A percentile compares a stretch with the other conserved stretches of the same genome.
phyloP scores from a whole-genome alignment of 306 rosid genomes.

The Ammopiptanthus mongolicus region DNA sequence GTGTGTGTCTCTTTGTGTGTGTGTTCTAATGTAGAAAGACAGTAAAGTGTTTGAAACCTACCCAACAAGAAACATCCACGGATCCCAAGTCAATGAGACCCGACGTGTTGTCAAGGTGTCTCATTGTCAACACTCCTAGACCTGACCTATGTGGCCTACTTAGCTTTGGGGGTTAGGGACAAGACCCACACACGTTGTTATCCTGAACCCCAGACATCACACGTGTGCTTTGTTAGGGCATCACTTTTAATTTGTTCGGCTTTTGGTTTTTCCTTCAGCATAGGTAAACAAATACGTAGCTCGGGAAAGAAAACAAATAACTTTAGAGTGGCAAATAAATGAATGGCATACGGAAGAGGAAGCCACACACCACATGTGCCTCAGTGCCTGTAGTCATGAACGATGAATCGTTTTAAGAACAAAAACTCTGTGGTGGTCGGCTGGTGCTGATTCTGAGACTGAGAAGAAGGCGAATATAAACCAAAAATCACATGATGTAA shows the following conservation, averaged over 20 bases:
- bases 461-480: background rate
- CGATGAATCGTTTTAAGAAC: conserved; percentile 10
- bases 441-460: conserved; percentile 23
- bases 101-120: conserved; percentile 35
- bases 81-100: conserved; percentile 20
- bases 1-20: background rate
- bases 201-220: conserved; percentile 34
- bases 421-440: conserved; percentile 21
- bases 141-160: background rate
- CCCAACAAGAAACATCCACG: conserved; percentile 47
- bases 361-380: conserved; percentile 20
- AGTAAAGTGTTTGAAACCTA: conserved; percentile 23
- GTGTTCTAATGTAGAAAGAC: conserved; percentile 6
- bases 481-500: conserved; percentile 27
- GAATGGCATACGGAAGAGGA: conserved; percentile 14
- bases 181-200: conserved; percentile 27
- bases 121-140: background rate
- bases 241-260: background rate
- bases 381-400: background rate
- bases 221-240: conserved; percentile 31
- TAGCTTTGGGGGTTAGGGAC: conserved; percentile 7
- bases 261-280: background rate
- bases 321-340: conserved; percentile 8
- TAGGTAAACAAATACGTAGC: conserved; percentile 19
- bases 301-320: background rate